These are phyloP conservation scores for Colletotrichum tropicale DNA, from an alignment of 2,329 filamentous ascomycete species.

Conservation along the genomic window DNA sequence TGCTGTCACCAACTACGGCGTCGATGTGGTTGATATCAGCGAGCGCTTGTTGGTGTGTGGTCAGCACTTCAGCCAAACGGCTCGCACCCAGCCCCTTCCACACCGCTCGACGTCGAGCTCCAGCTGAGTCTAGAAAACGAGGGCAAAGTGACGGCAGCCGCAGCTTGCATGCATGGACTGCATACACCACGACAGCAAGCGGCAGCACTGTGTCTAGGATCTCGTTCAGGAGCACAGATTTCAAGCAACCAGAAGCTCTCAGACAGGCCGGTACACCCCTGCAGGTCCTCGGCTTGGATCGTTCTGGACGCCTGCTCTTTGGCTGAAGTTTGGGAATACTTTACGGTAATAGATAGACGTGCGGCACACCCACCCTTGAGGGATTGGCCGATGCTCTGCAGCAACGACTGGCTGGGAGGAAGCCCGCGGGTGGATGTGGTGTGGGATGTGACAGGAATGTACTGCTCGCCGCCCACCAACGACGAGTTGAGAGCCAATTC, in stretches of 20 bases:
- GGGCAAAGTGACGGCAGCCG: slow-evolving; percentile 18
- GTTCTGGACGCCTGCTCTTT: slow-evolving; percentile 1
- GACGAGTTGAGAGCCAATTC: not conserved
- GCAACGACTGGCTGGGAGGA: not conserved
- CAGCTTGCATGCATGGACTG: slow-evolving; percentile 8
- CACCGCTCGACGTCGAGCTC: slow-evolving; percentile 15
- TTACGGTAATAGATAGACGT: not conserved
- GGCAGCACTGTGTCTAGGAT: not conserved
- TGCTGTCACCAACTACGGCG: not conserved
- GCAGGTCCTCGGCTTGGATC: slow-evolving; percentile 2
- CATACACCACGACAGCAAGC: not conserved
- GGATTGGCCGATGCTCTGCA: slow-evolving; percentile 6
- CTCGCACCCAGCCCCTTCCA: slow-evolving; percentile 12
- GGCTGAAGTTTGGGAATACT: not conserved
- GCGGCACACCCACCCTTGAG: not conserved
- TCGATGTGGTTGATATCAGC: slow-evolving; percentile 5
- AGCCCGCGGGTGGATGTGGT: not conserved
- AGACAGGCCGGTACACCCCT: slow-evolving; percentile 8
- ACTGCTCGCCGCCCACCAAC: not conserved
- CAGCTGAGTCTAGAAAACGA: slow-evolving; percentile 7
- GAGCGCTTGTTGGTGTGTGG: not conserved
- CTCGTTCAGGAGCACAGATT: not conserved
- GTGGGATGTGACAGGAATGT: not conserved
- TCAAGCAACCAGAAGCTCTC: not conserved
- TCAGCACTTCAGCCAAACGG: slow-evolving; percentile 20